Evolutionary conservation across 306 rosid genomes (phyloP), one percentile per base, ranked within the genome.

Genomic region (Astragalus glycyphyllos): DNA sequence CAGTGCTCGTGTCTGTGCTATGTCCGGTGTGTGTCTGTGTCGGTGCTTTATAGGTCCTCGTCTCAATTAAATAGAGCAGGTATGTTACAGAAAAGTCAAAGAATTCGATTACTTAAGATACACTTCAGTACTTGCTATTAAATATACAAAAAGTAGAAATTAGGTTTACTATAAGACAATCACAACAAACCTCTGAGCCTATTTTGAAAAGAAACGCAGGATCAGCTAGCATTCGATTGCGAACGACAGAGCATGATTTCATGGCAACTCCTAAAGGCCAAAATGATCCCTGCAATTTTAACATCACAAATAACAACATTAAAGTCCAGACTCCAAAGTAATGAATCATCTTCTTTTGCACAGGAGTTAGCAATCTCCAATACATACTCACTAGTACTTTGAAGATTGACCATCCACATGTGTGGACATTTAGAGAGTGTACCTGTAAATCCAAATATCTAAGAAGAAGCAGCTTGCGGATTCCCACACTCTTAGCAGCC

Each of bases 191-290:
- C 98, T 92, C 98, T 45, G 96, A 84, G 73, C 96, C 96, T 51
- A 92, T 76, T 86, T 92, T 92, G 83, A 92, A 92, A 68, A 92
- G 90, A 76, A 92, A 92, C 0, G 97, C 61, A 1, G 97, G 98
- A 79, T 92, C 98, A 70, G 93, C 98, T 75, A 92, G 72, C 93
- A 92, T 85, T 75, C 97, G 88, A 73, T 88, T 87, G 12, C 98
- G 97, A 58, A 92, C 85, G 77, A 85, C 59, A 56, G 91, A 51
- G 60, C 89, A 92, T 35, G 92, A 84, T 78, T 69, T 85, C 85
- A 92, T 81, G 47, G 82, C 77, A 84, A 92, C 86, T 74, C 96
- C 96, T 12, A 92, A 68, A 76, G 86, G 89, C 96, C 96, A 84
- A 40, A 75, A 65, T 35, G 95, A 85, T 46, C 90, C 97, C 97